A percentile compares a stretch with the other conserved stretches of the same genome.
These are phyloP conservation scores for Yamadazyma songkhlaensis DNA, from an alignment of 1,139 yeast genomes.

Conservation along the genomic window DNA sequence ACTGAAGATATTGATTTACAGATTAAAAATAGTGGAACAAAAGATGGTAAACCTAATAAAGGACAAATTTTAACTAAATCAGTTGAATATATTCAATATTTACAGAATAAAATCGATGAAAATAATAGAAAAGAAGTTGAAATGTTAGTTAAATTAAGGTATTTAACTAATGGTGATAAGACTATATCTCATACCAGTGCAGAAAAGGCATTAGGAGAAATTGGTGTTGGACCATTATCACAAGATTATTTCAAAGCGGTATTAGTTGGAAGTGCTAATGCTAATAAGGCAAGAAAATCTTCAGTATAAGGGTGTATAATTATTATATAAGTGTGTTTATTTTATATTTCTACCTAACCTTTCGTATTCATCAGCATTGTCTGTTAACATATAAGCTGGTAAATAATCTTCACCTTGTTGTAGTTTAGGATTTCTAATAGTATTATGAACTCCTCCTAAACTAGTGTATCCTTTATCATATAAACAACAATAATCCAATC, in stretches of 20 bases:
- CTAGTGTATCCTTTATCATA: slow-evolving; percentile 83
- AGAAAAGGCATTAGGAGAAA: slow-evolving; percentile 69
- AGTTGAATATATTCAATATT: slow-evolving; percentile 74
- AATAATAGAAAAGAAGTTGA: slow-evolving; percentile 79
- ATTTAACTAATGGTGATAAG: slow-evolving; percentile 35
- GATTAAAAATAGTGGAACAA: slow-evolving; percentile 60
- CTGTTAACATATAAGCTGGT: slow-evolving; percentile 66
- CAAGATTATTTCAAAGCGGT: slow-evolving; percentile 43
- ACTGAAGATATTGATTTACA: slow-evolving; percentile 26
- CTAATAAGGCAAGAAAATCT: slow-evolving; percentile 23
- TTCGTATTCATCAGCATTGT: slow-evolving; percentile 59
- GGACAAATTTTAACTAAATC: slow-evolving; percentile 85
- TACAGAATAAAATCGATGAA: slow-evolving; percentile 76
- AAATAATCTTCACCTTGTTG: slow-evolving; percentile 32
- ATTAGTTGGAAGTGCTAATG: slow-evolving; percentile 29
- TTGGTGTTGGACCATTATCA: slow-evolving; percentile 79
- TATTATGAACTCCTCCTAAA: slow-evolving; percentile 69
- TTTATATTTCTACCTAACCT: slow-evolving; percentile 25
- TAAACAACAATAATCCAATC: slow-evolving; percentile 60
- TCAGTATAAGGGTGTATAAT: slow-evolving; percentile 1
- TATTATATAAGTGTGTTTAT: slow-evolving; percentile 1
- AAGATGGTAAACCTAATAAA: slow-evolving; percentile 90
- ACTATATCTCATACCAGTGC: slow-evolving; percentile 67
- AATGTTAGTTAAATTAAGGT: slow-evolving; percentile 58
- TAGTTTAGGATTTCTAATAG: slow-evolving; percentile 64